Evolutionary conservation across 139 green algal species (phyloP), one percentile per base, ranked within the genome.

Genomic region (Coelastrella sp.): DNA sequence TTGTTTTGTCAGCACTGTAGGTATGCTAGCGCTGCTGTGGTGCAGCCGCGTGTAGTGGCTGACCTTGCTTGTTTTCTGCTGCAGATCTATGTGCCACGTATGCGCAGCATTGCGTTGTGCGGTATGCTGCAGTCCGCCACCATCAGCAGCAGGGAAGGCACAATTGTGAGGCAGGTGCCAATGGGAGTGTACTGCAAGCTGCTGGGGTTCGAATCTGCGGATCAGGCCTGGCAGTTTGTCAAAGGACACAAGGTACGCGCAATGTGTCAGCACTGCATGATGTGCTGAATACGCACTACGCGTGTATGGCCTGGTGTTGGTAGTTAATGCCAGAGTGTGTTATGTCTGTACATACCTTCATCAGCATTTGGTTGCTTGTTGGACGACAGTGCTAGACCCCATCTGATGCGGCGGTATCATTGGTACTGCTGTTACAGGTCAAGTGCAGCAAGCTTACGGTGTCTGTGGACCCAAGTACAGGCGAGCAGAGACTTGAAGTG

Each of bases 41-140:
- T 47, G 32, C 32, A 1, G 32, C 64, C 64, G 64, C 16, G 8
- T 77, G 71, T 54, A 23, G 14, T 76, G 75, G 60, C 0, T 77
- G 82, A 47, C 32, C 65, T 57, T 4, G 58, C 10, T 75, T 61
- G 20, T 8, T n/a, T 83, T 23, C 22, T 19, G 58, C 59, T 58
- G 4, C 85, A 90, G 85, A 77, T 90, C 73, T 90, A 77, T 84
- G 85, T 83, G 58, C 85, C 85, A 0, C 73, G 59, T 4, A 54
- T 90, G 58, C 85, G 85, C 85, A 90, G 56, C 73, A 68, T 74
- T 61, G 85, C 73, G 20, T 8, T 90, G 73, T 65, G 47, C 8
- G 22, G 71, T 20, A 61, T 90, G 73, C 20, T 90, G 58, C 23
- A 60, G 20, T 75, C 73, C 7, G 57, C 64, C 14, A 13, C 73